phyloP scores from a whole-genome alignment of 306 rosid species.

The Ziziphus jujuba region DNA sequence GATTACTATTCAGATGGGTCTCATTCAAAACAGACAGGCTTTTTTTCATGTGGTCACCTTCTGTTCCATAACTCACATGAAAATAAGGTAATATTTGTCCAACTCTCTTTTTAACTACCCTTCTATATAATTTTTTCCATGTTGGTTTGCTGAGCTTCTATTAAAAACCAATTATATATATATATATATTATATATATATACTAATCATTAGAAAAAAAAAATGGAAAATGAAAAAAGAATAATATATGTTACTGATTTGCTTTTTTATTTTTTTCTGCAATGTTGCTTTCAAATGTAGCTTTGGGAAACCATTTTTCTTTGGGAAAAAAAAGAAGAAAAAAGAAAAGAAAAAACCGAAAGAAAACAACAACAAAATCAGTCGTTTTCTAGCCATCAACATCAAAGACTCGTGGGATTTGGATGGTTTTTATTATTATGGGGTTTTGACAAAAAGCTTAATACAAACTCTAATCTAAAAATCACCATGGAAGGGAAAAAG shows the following conservation, averaged over 20 bases:
- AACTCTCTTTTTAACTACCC: constrained; percentile 31
- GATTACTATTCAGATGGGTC: constrained; percentile 45
- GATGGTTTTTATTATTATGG: constrained; percentile 40
- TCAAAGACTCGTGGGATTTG: constrained; percentile 59
- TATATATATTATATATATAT: constrained; percentile 18
- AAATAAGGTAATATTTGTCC: constrained; percentile 25
- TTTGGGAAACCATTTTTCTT: constrained; percentile 23
- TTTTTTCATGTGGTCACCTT: constrained; percentile 36
- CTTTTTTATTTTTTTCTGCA: constrained; percentile 29
- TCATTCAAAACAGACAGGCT: constrained; percentile 43
- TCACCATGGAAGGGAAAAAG: constrained; percentile 39
- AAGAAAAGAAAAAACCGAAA: constrained; percentile 24
- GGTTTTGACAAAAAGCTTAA: constrained; percentile 35
- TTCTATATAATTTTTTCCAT: background rate
- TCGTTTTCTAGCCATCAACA: constrained; percentile 51
- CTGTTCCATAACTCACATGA: constrained; percentile 4
- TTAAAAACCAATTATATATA: constrained; percentile 26
- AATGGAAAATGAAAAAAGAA: background rate
- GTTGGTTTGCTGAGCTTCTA: constrained; percentile 22
- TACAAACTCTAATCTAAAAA: constrained; percentile 26
- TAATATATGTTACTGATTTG: background rate
- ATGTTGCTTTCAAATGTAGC: constrained; percentile 52
- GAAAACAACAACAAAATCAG: constrained; percentile 41
- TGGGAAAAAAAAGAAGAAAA: too few species aligned
- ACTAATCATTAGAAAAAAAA: constrained; percentile 4